phyloP scores from a whole-genome alignment of 2,329 filamentous ascomycete species.

The Colletotrichum sp. region DNA sequence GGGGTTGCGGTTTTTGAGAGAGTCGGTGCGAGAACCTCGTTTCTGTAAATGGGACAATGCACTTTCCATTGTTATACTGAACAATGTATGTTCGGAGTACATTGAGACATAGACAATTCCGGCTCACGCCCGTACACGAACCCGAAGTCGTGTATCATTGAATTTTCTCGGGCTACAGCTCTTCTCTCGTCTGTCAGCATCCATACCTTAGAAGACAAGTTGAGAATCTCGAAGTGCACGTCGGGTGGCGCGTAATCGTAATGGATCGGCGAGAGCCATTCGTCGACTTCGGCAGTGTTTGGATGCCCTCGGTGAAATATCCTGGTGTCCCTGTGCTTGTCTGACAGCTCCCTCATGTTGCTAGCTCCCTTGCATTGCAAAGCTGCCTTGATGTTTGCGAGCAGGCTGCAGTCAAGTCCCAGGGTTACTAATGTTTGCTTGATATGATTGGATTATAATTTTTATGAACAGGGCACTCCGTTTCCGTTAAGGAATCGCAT shows the following conservation, averaged over 20 bases:
- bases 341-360: background rate
- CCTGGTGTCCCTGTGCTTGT: background rate
- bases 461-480: background rate
- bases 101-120: too few relatives aligned
- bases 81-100: too few relatives aligned
- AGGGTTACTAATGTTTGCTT: background rate
- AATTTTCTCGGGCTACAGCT: too few relatives aligned
- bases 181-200: too few relatives aligned
- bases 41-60: background rate
- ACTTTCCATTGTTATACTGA: too few relatives aligned
- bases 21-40: background rate
- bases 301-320: background rate
- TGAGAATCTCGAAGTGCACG: background rate
- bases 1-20: background rate
- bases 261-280: background rate
- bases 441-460: background rate
- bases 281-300: background rate
- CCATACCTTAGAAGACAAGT: too few relatives aligned
- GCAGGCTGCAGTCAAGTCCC: background rate
- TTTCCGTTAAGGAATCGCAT: accelerated
- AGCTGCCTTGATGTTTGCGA: background rate
- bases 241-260: background rate
- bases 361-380: background rate
- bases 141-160: too few relatives aligned
- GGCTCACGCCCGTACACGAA: too few relatives aligned